phyloP scores from a whole-genome alignment of 139 green algal species.

The Nannochloris sp. region DNA sequence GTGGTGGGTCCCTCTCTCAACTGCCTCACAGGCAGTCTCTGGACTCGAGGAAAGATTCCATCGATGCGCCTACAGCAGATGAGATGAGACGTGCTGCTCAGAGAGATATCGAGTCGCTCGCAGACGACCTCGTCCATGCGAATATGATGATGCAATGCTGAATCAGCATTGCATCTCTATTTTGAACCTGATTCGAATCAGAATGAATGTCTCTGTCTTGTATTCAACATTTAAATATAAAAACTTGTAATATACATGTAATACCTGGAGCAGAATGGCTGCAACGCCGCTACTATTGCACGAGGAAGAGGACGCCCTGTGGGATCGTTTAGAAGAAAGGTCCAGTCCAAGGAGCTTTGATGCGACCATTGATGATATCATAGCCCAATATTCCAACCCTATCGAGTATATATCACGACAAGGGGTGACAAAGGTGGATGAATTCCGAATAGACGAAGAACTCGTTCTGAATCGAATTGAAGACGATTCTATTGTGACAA shows the following conservation, averaged over 20 bases:
- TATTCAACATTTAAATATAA: too few species aligned
- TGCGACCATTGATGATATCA: too few species aligned
- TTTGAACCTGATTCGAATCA: too few species aligned
- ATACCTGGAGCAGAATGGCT: not conserved
- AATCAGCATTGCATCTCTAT: too few species aligned
- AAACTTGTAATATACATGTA: too few species aligned
- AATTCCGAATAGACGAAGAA: slow-evolving; percentile 9
- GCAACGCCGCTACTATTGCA: too few species aligned
- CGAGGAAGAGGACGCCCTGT: too few species aligned
- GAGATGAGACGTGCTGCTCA: not conserved
- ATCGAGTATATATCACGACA: too few species aligned
- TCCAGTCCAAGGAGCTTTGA: too few species aligned
- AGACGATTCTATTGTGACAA: slow-evolving; percentile 17
- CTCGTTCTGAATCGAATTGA: slow-evolving; percentile 14
- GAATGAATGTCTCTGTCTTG: too few species aligned
- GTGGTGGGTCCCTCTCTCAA: not conserved
- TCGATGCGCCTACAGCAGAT: not conserved
- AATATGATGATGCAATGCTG: not conserved
- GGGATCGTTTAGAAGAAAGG: too few species aligned
- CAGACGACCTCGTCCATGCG: not conserved
- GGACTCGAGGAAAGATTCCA: not conserved
- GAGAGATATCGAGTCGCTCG: not conserved
- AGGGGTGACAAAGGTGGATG: slow-evolving; percentile 7
- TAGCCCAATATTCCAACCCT: too few species aligned
- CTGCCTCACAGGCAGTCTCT: not conserved